Conservation (phyloP, 129 eudicot genomes). For the Arctium minus region DNA sequence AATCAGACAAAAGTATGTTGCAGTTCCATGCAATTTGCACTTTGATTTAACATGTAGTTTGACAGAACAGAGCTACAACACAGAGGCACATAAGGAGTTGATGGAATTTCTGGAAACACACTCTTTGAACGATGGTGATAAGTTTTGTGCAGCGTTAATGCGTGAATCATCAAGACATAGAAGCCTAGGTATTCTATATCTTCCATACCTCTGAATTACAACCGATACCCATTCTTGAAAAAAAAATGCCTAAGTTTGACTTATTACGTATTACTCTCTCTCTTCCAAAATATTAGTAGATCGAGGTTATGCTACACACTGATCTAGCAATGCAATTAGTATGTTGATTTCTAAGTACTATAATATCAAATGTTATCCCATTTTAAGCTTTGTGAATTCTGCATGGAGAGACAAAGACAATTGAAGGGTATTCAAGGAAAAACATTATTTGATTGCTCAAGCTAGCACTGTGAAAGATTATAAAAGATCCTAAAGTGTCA, state of each 20-base stretch:
- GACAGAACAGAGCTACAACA: conserved; percentile 91
- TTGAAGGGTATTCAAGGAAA: background rate
- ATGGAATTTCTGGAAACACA: conserved; percentile 65
- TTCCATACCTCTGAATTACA: conserved; percentile 7
- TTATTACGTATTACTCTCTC: background rate
- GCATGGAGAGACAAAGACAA: background rate
- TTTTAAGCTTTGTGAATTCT: background rate
- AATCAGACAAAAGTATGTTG: background rate
- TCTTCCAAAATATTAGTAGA: background rate
- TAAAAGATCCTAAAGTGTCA: background rate
- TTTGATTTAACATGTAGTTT: conserved; percentile 20
- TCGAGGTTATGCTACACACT: background rate
- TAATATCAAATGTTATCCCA: background rate
- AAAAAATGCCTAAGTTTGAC: background rate
- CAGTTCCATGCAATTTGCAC: background rate
- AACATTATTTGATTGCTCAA: background rate
- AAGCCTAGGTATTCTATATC: conserved; percentile 52
- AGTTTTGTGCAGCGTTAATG: conserved; percentile 86
- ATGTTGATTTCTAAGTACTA: background rate
- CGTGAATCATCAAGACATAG: conserved; percentile 79
- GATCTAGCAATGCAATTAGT: background rate
- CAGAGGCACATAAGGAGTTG: conserved; percentile 76
- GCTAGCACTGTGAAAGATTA: background rate
- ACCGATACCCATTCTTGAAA: background rate
- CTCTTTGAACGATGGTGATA: conserved; percentile 76